Conservation (phyloP, 2,329 filamentous ascomycete species). For the Tolypocladium album region DNA sequence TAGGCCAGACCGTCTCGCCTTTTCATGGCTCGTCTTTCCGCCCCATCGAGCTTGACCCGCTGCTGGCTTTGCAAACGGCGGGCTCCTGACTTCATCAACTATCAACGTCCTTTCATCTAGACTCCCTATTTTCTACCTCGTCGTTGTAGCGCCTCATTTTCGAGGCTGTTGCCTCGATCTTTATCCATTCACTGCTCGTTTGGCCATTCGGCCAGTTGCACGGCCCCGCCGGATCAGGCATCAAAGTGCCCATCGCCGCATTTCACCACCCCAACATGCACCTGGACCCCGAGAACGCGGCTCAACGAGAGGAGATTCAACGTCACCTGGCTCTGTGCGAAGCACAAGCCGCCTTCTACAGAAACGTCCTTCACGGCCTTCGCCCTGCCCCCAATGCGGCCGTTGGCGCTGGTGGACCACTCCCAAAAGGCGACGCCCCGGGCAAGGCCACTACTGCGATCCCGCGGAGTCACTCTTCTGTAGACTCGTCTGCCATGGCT, state of each 20-base stretch:
- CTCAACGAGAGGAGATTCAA: slow-evolving; percentile 1
- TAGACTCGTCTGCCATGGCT: not conserved
- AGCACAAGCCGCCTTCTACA: not conserved
- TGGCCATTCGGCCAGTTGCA: not conserved
- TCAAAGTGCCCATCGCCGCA: not conserved
- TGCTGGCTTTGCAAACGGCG: not conserved
- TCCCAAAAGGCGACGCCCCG: not conserved
- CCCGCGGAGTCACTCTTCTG: not conserved
- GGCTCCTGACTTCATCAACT: not conserved
- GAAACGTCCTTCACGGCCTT: not conserved
- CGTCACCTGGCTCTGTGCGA: not conserved
- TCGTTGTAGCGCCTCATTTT: not conserved
- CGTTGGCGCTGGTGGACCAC: not conserved
- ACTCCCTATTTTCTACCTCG: not conserved
- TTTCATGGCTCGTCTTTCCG: not conserved
- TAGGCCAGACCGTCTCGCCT: not conserved
- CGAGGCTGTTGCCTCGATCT: not conserved
- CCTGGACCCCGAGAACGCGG: not conserved
- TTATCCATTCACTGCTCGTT: not conserved
- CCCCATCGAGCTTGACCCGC: not conserved
- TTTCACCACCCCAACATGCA: not conserved
- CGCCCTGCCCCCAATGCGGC: not conserved
- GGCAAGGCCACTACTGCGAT: not conserved
- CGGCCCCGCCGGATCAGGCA: not conserved
- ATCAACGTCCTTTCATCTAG: not conserved